Conservation (phyloP, 352 stramenopile genomes). For the Plasmopara halstedii region DNA sequence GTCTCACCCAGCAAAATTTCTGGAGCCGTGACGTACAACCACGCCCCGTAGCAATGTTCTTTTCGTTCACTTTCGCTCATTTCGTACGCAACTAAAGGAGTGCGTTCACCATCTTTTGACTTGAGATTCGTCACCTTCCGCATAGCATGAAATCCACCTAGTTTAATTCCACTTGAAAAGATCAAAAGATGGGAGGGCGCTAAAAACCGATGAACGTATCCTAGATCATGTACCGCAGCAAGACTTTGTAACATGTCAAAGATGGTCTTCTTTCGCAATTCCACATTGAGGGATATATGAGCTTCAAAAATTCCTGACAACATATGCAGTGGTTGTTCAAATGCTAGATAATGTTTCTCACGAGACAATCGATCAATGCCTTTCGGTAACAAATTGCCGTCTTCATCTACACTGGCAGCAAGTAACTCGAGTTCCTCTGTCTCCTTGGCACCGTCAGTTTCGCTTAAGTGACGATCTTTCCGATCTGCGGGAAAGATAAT, state of each 20-base stretch:
- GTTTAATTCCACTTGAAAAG: constrained; percentile 51
- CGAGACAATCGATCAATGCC: constrained; percentile 27
- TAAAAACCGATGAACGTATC: constrained; percentile 76
- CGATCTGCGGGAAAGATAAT: constrained; percentile 64
- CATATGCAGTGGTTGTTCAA: constrained; percentile 73
- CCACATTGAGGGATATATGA: constrained; percentile 30
- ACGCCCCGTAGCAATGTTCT: constrained; percentile 59
- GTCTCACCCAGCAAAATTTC: constrained; percentile 67
- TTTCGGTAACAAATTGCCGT: constrained; percentile 22
- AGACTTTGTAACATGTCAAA: constrained; percentile 64
- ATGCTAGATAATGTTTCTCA: constrained; percentile 65
- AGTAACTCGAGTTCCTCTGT: constrained; percentile 31
- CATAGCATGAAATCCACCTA: constrained; percentile 66
- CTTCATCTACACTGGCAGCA: constrained; percentile 25
- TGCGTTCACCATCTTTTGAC: constrained; percentile 24
- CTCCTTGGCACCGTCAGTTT: not conserved
- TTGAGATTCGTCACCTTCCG: constrained; percentile 37
- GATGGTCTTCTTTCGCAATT: constrained; percentile 57
- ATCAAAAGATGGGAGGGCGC: constrained; percentile 63
- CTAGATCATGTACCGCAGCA: constrained; percentile 52
- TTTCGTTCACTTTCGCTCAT: constrained; percentile 76
- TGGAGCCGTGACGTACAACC: constrained; percentile 54
- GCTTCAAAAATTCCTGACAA: constrained; percentile 69
- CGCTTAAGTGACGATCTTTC: constrained; percentile 17
- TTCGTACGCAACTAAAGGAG: constrained; percentile 31